Conservation (phyloP, 225 moss, liverwort and hornwort species). For the Sphagnum contortum region DNA sequence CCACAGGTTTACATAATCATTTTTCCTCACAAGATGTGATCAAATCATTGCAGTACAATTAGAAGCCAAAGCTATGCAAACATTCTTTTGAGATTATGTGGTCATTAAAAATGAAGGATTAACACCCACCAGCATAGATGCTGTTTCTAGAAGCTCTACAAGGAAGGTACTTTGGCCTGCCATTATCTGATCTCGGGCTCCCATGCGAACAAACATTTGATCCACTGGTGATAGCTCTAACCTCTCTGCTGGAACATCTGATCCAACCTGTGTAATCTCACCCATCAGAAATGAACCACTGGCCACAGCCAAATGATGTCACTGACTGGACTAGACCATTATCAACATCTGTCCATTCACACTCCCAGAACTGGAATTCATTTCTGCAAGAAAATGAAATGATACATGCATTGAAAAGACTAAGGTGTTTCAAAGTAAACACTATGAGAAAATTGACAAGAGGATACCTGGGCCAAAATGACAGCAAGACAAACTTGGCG, state of each 20-base stretch:
- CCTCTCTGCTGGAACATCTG: conserved; percentile 80
- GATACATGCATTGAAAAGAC: no score
- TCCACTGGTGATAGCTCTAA: conserved; percentile 77
- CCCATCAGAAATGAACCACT: background rate
- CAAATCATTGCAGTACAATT: no score
- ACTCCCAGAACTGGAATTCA: no score
- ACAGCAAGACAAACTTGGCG: conserved; percentile 94
- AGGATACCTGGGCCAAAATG: conserved; percentile 77
- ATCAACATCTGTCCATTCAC: no score
- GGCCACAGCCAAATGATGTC: no score
- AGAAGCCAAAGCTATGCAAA: no score
- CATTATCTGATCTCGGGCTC: conserved; percentile 97
- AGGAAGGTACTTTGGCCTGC: conserved; percentile 98
- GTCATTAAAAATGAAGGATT: background rate
- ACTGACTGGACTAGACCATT: no score
- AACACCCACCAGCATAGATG: conserved; percentile 81
- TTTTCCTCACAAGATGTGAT: no score
- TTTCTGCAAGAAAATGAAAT: no score
- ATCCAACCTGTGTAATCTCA: conserved; percentile 60
- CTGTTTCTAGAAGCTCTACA: conserved; percentile 98
- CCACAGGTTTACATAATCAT: no score
- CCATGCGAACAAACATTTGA: conserved; percentile 93
- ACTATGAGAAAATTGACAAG: background rate
- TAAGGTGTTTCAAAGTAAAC: no score
- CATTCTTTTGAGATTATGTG: no score